These are phyloP conservation scores for Moesziomyces globuligerus DNA, from an alignment of 1,284 basidiomycete genomes.

Conservation along the genomic window DNA sequence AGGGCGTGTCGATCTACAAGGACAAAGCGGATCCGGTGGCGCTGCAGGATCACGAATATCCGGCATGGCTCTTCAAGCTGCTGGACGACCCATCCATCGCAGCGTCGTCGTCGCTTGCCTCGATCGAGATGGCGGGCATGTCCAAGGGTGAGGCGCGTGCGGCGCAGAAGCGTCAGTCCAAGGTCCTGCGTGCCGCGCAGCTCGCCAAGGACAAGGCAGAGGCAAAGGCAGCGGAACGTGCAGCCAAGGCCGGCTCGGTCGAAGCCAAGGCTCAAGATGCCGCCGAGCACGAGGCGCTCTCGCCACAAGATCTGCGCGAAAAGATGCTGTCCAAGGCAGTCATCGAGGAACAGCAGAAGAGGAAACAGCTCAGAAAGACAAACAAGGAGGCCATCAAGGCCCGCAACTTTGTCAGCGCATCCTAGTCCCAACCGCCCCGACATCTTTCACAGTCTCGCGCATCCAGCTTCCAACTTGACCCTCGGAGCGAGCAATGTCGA, in stretches of 20 bases:
- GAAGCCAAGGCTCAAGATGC: not conserved
- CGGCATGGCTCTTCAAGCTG: slow-evolving; percentile 87
- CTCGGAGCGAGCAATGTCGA: not conserved
- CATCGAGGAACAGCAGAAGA: slow-evolving; percentile 38
- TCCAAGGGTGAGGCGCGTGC: slow-evolving; percentile 62
- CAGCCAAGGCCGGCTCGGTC: slow-evolving; percentile 6
- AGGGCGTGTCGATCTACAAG: slow-evolving; percentile 83
- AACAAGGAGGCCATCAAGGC: slow-evolving; percentile 62
- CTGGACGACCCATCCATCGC: slow-evolving; percentile 68
- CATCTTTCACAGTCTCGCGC: not conserved
- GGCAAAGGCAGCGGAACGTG: slow-evolving; percentile 46
- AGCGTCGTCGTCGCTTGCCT: slow-evolving; percentile 47
- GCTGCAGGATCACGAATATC: slow-evolving; percentile 83
- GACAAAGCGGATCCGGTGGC: slow-evolving; percentile 83
- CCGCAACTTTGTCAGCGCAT: slow-evolving; percentile 60
- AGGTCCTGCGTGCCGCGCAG: slow-evolving; percentile 49
- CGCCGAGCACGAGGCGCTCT: slow-evolving; percentile 8
- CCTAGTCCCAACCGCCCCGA: slow-evolving; percentile 10
- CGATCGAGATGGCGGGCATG: slow-evolving; percentile 59
- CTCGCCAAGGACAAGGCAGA: slow-evolving; percentile 48
- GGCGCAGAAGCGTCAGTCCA: slow-evolving; percentile 58
- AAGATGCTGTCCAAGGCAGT: slow-evolving; percentile 15
- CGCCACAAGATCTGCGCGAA: slow-evolving; percentile 7
- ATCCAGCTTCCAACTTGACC: not conserved
- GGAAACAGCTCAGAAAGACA: slow-evolving; percentile 47